Evolutionary conservation across 225 moss, liverwort and hornwort genomes (phyloP).

Genomic region (Bryum argenteum): DNA sequence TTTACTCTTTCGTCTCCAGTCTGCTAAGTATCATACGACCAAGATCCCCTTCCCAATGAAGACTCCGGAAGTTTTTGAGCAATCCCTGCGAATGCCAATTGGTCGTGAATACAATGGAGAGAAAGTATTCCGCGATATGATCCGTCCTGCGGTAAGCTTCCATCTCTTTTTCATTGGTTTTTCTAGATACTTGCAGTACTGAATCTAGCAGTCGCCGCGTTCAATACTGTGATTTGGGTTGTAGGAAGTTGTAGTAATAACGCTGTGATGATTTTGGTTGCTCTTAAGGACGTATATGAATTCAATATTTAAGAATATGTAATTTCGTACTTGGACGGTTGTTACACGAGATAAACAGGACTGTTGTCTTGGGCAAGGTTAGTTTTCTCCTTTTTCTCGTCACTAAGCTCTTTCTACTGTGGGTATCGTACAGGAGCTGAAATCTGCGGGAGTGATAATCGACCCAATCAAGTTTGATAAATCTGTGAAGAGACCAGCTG

Average conservation of each 20-base stretch:
- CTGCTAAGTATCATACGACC: constrained; percentile 59
- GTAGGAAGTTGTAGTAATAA: neutral
- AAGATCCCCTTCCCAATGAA: constrained; percentile 77
- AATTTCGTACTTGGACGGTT: neutral
- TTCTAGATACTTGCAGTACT: neutral
- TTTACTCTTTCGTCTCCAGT: constrained; percentile 8
- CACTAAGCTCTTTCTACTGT: constrained; percentile 18
- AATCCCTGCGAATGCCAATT: constrained; percentile 87
- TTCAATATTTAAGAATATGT: neutral
- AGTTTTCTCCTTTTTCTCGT: neutral
- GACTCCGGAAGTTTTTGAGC: constrained; percentile 83
- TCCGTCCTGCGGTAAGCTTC: constrained; percentile 77
- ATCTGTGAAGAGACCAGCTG: constrained; percentile 45
- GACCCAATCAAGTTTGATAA: constrained; percentile 72
- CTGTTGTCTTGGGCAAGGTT: neutral
- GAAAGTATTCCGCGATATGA: constrained; percentile 88
- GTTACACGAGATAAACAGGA: neutral
- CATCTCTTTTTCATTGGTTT: neutral
- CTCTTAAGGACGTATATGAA: neutral
- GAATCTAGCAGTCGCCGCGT: neutral
- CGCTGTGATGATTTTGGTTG: neutral
- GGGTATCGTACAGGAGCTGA: constrained; percentile 62
- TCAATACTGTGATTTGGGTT: constrained; percentile 17
- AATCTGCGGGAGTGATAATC: constrained; percentile 82
- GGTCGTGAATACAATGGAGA: constrained; percentile 93